Evolutionary conservation across 2,329 filamentous ascomycete genomes (phyloP).

Genomic region (Thielaviopsis ethacetica): DNA sequence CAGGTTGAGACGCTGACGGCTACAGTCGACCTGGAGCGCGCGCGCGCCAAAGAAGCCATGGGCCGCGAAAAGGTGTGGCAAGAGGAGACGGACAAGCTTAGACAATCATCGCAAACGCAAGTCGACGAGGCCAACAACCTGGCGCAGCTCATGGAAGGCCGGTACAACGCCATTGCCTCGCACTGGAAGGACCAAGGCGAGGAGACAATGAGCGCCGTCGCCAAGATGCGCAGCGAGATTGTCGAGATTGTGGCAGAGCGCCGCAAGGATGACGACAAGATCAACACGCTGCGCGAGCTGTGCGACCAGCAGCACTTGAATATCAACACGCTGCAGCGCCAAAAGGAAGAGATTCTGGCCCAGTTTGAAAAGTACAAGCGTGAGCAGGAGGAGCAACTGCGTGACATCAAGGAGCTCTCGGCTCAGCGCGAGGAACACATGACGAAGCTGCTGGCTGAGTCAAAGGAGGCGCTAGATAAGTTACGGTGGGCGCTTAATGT

Average conservation of each 20-base stretch:
- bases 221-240: slow-evolving; percentile 36
- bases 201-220: slow-evolving; percentile 37
- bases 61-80: slow-evolving; percentile 45
- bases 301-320: slow-evolving; percentile 60
- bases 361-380: slow-evolving; percentile 49
- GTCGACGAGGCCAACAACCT: slow-evolving; percentile 50
- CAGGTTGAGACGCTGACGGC: slow-evolving; percentile 54
- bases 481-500: slow-evolving; percentile 58
- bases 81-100: slow-evolving; percentile 45
- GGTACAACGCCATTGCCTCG: slow-evolving; percentile 49
- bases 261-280: slow-evolving; percentile 43
- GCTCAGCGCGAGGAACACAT: slow-evolving; percentile 44
- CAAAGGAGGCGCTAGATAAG: slow-evolving; percentile 45
- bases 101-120: slow-evolving; percentile 41
- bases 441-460: slow-evolving; percentile 38
- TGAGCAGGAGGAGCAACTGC: slow-evolving; percentile 44
- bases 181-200: slow-evolving; percentile 53
- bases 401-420: slow-evolving; percentile 41
- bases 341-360: slow-evolving; percentile 44
- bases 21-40: slow-evolving; percentile 47
- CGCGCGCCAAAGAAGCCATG: slow-evolving; percentile 41
- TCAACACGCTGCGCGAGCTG: slow-evolving; percentile 47
- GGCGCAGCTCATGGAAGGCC: slow-evolving; percentile 51
- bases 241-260: slow-evolving; percentile 37
- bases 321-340: slow-evolving; percentile 39